Evolutionary conservation across 2,329 filamentous ascomycete species (phyloP).

Genomic region (Beauveria australis): DNA sequence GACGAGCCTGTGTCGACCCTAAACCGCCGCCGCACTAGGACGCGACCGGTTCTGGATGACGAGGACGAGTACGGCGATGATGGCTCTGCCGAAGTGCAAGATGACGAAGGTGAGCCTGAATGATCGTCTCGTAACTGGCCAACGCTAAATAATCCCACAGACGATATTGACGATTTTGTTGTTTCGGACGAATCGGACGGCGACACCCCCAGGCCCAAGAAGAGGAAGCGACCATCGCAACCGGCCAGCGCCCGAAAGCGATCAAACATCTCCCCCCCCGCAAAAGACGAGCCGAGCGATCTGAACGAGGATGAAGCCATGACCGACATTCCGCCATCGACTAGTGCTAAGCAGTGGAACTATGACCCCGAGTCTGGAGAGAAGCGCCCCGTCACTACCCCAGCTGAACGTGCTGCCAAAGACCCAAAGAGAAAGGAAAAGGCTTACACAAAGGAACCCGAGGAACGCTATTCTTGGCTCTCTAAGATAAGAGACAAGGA

Average conservation of each 20-base stretch:
- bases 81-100: slow-evolving; percentile 51
- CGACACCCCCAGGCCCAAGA: slow-evolving; percentile 48
- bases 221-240: slow-evolving; percentile 63
- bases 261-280: slow-evolving; percentile 41
- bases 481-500: slow-evolving; percentile 81
- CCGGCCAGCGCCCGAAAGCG: slow-evolving; percentile 51
- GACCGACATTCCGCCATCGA: slow-evolving; percentile 50
- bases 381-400: slow-evolving; percentile 27
- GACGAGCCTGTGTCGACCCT: slow-evolving; percentile 58
- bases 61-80: slow-evolving; percentile 67
- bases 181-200: slow-evolving; percentile 81
- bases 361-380: slow-evolving; percentile 43
- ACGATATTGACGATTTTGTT: slow-evolving; percentile 80
- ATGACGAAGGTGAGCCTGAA: slow-evolving; percentile 48
- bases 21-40: slow-evolving; percentile 32
- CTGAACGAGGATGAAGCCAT: slow-evolving; percentile 47
- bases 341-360: slow-evolving; percentile 77
- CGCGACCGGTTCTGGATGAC: slow-evolving; percentile 54
- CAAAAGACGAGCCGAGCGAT: slow-evolving; percentile 31
- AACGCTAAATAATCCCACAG: slow-evolving; percentile 20
- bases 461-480: slow-evolving; percentile 83
- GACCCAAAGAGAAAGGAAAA: slow-evolving; percentile 47
- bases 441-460: slow-evolving; percentile 72
- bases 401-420: slow-evolving; percentile 21
- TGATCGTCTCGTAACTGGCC: too few species aligned